Base-by-base conservation (phyloP, 345 rosid genomes). In the Salix dunnii region DNA sequence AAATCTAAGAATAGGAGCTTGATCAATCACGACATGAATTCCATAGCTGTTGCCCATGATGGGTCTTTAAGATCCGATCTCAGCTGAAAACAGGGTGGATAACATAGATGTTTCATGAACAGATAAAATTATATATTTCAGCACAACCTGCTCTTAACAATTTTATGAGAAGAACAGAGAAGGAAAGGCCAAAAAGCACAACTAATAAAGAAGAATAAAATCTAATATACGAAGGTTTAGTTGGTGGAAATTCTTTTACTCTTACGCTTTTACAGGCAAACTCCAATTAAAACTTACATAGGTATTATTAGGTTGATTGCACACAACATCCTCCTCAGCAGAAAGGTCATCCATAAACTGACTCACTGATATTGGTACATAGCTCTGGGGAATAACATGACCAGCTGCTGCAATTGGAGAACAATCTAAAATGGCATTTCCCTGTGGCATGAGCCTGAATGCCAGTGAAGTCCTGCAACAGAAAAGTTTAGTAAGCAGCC, bases 261-360 rank as follows among this genome's bases (percentile, higher is more conserved):
- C 49, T 28, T 25, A 40, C 36, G 18, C 30, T 75, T 38, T 21
- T 48, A 65, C 43, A 17, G 30, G 23, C 27, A 33, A 75, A 55
- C 18, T 30, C 43, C 61, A 77, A 36, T 30, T 67, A 74, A 30
- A 69, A 78, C 97, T 85, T 86, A 96, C 99, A 81, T 84, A 70
- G 76, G 81, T 75, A 76, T 87, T 89, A 84, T 91, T 94, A 77
- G 90, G 87, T 31, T 78, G 88, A 76, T 48, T 86, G 84, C 90
- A 85, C 81, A 81, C 68, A 60, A 80, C 87, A 70, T 90, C 96
- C 86, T 93, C 96, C 90, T 93, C 99, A 21, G 97, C 94, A 82
- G 97, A 90, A 80, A 96, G 98, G 78, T 96, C 96, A 80, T 93
- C 98, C 99, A 96, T 91, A 85, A 96, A 96, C 82, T 96, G 98